Conservation (phyloP, 805 yeast genomes). For the Cyberlindnera xylosilytica region DNA sequence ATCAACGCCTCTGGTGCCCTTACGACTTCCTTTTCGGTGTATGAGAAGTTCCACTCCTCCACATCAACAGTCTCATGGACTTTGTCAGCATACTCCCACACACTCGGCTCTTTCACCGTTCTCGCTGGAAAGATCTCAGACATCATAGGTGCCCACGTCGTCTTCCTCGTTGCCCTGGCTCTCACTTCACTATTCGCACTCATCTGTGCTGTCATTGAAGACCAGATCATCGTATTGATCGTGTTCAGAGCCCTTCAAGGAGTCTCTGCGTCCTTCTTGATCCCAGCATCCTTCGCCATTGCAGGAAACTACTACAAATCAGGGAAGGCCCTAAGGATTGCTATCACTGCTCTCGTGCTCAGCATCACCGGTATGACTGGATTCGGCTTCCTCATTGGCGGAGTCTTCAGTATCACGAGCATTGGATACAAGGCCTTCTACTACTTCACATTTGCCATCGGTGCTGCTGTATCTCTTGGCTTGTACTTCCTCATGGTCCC, state of each 20-base stretch:
- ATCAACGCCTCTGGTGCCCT: constrained; percentile 9
- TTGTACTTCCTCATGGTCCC: constrained; percentile 31
- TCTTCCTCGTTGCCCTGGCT: constrained; percentile 28
- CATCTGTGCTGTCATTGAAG: constrained; percentile 34
- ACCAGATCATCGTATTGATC: constrained; percentile 33
- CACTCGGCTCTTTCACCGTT: constrained; percentile 42
- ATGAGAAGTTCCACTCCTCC: constrained; percentile 3
- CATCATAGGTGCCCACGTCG: constrained; percentile 35
- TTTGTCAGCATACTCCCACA: constrained; percentile 40
- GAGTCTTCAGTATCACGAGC: constrained; percentile 35
- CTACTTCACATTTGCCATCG: constrained; percentile 36
- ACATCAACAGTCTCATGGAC: constrained; percentile 39
- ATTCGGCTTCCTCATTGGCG: constrained; percentile 40
- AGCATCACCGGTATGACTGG: constrained; percentile 33
- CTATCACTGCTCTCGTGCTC: constrained; percentile 27
- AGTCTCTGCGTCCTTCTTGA: constrained; percentile 37
- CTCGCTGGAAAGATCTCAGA: constrained; percentile 41
- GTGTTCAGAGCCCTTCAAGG: constrained; percentile 45
- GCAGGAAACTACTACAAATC: constrained; percentile 28
- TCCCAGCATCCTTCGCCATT: constrained; percentile 37
- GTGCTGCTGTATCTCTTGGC: constrained; percentile 24
- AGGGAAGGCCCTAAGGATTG: constrained; percentile 28
- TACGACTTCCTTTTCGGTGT: constrained; percentile 2
- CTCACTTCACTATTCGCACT: constrained; percentile 29
- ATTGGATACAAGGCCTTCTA: constrained; percentile 34